Base-by-base conservation (phyloP, 768 basidiomycete genomes). In the Pleurotus ostreatus region DNA sequence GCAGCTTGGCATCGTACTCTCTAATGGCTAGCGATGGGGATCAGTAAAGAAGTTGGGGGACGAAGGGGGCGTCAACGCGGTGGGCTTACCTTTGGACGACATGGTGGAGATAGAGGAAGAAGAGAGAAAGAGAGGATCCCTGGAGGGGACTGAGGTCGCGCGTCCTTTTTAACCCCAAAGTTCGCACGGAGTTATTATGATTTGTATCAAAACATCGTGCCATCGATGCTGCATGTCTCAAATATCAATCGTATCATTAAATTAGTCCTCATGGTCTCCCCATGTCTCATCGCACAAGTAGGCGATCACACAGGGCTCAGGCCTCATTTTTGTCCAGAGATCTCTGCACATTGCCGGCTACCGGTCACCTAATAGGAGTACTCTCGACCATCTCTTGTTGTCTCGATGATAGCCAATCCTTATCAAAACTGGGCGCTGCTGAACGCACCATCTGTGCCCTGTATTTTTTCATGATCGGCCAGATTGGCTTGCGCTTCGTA, bases 1-100 rank as follows among this genome's bases (percentile, higher is more conserved):
- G 82, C 64, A 98, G 91, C 80, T 98, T 99, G 63, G 96, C 96
- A 71, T 99, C 96, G 81, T 94, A 98, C 81, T 98, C 94, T 69
- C 92, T 89, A 78, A 98, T 96, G 63, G 78, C 78, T 78, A 34
- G 30, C 30, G 60, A 23, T 47, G 23, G 25, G 11, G 41, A 16
- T 26, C 13, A 25, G 56, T 9, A 20, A 15, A 51, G 46, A 20
- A 15, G 46, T 1, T 18, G 55, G 13, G 16, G 15, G 49, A 13
- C 9, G 15, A 41, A 15, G 39, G 6, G 18, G 18, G 8, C 12
- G 18, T n/a, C 16, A 22, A 22, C 6, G 30, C 30, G 30, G 30
- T 9, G 30, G 22, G 34, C 46, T 12, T 41, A 57, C 56, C 56
- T 57, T 57, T 57, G 46, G 56, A 57, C 15, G 56, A 57, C 56